Conservation (phyloP, 2,329 filamentous ascomycete genomes). For the Scorias spongiosa region DNA sequence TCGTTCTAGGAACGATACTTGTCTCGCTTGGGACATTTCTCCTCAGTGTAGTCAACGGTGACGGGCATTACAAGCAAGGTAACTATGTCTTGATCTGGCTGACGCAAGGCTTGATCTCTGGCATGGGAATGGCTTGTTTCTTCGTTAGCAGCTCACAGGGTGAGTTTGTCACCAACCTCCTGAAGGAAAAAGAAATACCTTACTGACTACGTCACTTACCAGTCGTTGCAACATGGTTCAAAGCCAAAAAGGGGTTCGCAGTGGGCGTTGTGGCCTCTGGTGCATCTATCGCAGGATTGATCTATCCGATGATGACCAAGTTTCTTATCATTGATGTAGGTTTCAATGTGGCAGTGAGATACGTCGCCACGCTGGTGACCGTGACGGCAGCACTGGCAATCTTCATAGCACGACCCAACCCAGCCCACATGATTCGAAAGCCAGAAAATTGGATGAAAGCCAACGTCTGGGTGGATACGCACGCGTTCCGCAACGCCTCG, state of each 20-base stretch:
- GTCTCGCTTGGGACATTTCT: slow-evolving; percentile 30
- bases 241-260: slow-evolving; percentile 30
- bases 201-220: slow-evolving; percentile 2
- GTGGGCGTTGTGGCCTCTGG: slow-evolving; percentile 36
- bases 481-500: slow-evolving; percentile 28
- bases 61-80: slow-evolving; percentile 19
- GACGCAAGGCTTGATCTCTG: slow-evolving; percentile 32
- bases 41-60: slow-evolving; percentile 27
- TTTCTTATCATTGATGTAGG: slow-evolving; percentile 27
- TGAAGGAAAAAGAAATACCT: not conserved
- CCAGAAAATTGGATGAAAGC: slow-evolving; percentile 23
- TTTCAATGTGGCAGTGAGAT: slow-evolving; percentile 30
- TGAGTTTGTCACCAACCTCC: slow-evolving; percentile 12
- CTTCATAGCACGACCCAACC: slow-evolving; percentile 29
- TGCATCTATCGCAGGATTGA: slow-evolving; percentile 26
- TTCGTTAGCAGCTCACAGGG: slow-evolving; percentile 36
- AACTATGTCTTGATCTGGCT: slow-evolving; percentile 31
- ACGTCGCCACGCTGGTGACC: slow-evolving; percentile 26
- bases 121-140: slow-evolving; percentile 37
- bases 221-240: slow-evolving; percentile 37
- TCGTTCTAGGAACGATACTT: slow-evolving; percentile 27
- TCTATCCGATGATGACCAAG: slow-evolving; percentile 33
- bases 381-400: slow-evolving; percentile 27
- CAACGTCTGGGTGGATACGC: slow-evolving; percentile 25
- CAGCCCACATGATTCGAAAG: slow-evolving; percentile 23